Evolutionary conservation across 2,329 filamentous ascomycete genomes (phyloP), one percentile per base, ranked within the genome.

Genomic region (Alternaria conjuncta): DNA sequence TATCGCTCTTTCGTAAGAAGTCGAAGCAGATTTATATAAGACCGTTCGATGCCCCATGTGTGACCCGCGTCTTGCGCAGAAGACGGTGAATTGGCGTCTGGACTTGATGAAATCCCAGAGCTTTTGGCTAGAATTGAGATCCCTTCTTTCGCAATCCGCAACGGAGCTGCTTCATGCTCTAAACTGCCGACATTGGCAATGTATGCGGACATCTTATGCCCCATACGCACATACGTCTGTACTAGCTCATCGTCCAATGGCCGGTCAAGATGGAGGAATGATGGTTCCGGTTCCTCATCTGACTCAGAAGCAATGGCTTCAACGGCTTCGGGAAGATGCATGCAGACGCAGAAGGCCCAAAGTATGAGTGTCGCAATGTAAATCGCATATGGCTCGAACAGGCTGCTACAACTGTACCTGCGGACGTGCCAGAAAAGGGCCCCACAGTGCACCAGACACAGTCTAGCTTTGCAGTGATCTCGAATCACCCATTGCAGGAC

Each of bases 211-310:
- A 88, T 86, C 4, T 69, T 77, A 28, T 82, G 77, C 0, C 86
- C 86, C 15, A 82, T 78, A 11, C 82, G 78, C 0, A 88, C 85
- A 70, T 86, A 88, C 2, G 53, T 47, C 53, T 60, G 58, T 13
- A 60, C 86, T 53, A 88, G 80, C 67, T 88, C 86, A 70, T 88
- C 87, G 64, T 88, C 86, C 3, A 83, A 83, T 0, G 86, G 86
- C 10, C 86, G 79, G 60, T 89, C 87, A 0, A 89, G 77, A 18
- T 85, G 82, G 41, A 88, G 85, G 9, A 85, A 84, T 0, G 75
- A 79, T 0, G 83, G 80, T 18, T 80, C 78, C 2, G 72, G 71
- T 11, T 55, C 51, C 6, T 62, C 49, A 11, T 66, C 44, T 36
- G 32, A 57, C 8, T 61, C 61, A 15, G 23, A 30, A 0, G 46